Percentiles rank a stretch among this genome's conserved stretches.
Conservation (phyloP, 1,284 basidiomycete species). For the Rhodotorula glutinis region DNA sequence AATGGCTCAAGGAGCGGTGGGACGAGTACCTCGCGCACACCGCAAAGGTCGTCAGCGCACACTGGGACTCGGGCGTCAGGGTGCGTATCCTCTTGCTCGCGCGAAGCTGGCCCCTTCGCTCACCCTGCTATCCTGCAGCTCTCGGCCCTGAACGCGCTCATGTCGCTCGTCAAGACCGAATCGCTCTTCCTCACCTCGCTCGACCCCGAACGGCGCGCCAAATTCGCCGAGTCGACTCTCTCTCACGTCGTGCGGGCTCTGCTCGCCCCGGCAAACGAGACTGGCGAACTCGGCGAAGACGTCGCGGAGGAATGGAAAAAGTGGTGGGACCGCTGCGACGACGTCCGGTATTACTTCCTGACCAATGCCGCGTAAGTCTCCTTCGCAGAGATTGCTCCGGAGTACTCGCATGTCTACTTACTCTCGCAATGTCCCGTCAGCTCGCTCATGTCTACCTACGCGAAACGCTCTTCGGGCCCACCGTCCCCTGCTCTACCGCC, state of each 20-base stretch:
- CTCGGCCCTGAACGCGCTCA: slow-evolving; percentile 40
- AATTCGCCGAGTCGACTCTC: slow-evolving; percentile 69
- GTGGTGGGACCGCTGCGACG: slow-evolving; percentile 69
- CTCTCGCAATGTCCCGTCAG: neutral
- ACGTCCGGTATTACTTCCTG: slow-evolving; percentile 89
- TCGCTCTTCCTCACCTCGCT: slow-evolving; percentile 41
- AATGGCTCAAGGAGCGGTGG: slow-evolving; percentile 43
- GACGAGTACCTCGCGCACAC: slow-evolving; percentile 36
- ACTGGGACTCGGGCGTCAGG: slow-evolving; percentile 37
- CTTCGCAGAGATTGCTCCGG: neutral
- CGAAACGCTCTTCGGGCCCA: slow-evolving; percentile 45
- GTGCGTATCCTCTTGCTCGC: slow-evolving; percentile 14
- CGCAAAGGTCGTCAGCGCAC: slow-evolving; percentile 25
- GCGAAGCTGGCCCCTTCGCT: neutral
- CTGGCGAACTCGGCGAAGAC: slow-evolving; percentile 53
- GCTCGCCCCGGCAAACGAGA: slow-evolving; percentile 49
- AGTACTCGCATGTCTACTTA: neutral
- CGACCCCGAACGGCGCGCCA: slow-evolving; percentile 44
- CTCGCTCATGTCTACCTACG: slow-evolving; percentile 21
- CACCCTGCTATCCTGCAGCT: slow-evolving; percentile 20
- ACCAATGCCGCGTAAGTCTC: slow-evolving; percentile 60
- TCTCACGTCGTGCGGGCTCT: slow-evolving; percentile 62
- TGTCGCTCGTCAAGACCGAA: slow-evolving; percentile 42
- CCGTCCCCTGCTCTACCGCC: slow-evolving; percentile 46
- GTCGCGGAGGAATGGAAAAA: slow-evolving; percentile 57